Base-by-base conservation (phyloP, 768 basidiomycete species). In the Phlegmacium glaucopus region DNA sequence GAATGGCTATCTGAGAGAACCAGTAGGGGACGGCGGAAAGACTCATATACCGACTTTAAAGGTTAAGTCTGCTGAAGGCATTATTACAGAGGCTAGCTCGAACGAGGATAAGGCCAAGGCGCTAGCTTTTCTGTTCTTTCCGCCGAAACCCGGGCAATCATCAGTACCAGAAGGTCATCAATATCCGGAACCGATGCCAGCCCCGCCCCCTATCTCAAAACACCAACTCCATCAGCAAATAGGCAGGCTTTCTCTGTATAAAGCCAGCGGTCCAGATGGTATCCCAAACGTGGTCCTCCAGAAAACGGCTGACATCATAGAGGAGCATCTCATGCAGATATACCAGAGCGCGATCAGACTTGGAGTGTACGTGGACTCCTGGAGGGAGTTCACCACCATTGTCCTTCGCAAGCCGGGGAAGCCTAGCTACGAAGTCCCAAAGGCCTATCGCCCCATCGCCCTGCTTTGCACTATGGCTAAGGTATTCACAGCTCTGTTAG, bases 371-470 rank as follows among this genome's bases (percentile, higher is more conserved):
- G n/a, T 16, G 25, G 37, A 9, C 2, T 9, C 10, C 3, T 47
- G 45, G 45, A 38, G 39, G 26, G 34, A 38, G 13, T 47, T 39
- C n/a, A 47, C 8, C 9, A 47, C 45, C 11, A 25, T 36, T 2
- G 40, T 48, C 4, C 17, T 48, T 4, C 41, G 34, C 13, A 51
- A 51, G 18, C 50, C 50, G 2, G 30, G 46, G 0, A 48, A 49
- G 15, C 40, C 47, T 0, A 13, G 37, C 28, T 52, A 52, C 41
- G 15, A 28, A 2, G 12, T 28, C 2, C 47, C 47, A 1, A 52
- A 52, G 25, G 47, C 51, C 4, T 52, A 48, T 22, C 7, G 51
- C 0, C 51, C 47, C 12, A 52, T 52, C 8, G 32, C 51, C 1
- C 18, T 52, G 2, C 30, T 43, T 4, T 41, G 40, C 41, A 42